Conservation (phyloP, 805 yeast species). For the Wickerhamiella galacta region DNA sequence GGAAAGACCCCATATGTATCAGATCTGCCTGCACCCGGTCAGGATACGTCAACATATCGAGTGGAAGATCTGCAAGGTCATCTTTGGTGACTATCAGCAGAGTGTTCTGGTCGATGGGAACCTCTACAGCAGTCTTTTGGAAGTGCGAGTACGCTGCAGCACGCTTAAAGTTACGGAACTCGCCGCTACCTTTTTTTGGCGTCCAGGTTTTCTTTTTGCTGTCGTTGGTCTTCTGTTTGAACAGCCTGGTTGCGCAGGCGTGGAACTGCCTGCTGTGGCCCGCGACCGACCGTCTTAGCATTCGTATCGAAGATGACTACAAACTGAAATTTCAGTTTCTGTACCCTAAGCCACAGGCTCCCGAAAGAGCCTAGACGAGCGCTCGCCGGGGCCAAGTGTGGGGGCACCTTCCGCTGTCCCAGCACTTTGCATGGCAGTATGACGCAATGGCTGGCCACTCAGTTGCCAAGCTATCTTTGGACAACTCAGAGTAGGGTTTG, state of each 20-base stretch:
- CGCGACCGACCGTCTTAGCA: not conserved
- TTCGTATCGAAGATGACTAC: no score
- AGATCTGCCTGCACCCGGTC: conserved; percentile 9
- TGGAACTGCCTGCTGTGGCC: conserved; percentile 7
- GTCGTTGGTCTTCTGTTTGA: conserved; percentile 8
- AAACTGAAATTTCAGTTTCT: no score
- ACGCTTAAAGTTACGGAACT: conserved; percentile 12
- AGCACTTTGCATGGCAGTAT: no score
- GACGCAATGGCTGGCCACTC: no score
- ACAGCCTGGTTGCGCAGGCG: conserved; percentile 4
- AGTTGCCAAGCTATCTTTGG: no score
- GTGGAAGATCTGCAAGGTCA: not conserved
- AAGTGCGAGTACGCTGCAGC: conserved; percentile 14
- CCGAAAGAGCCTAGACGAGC: no score
- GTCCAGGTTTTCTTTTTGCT: conserved; percentile 5
- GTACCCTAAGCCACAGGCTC: no score
- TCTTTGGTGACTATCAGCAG: not conserved
- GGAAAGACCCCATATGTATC: conserved; percentile 11
- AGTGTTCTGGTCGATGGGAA: conserved; percentile 3
- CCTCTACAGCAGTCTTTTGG: conserved; percentile 9
- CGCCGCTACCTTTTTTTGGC: conserved; percentile 14
- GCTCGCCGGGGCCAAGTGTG: no score
- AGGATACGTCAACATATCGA: conserved; percentile 11
- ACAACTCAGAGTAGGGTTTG: no score
- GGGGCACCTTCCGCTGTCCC: no score